A percentile compares a stretch with the other conserved stretches of the same genome.
These are phyloP conservation scores for Candida ficus DNA, from an alignment of 805 yeast genomes.

Conservation along the genomic window DNA sequence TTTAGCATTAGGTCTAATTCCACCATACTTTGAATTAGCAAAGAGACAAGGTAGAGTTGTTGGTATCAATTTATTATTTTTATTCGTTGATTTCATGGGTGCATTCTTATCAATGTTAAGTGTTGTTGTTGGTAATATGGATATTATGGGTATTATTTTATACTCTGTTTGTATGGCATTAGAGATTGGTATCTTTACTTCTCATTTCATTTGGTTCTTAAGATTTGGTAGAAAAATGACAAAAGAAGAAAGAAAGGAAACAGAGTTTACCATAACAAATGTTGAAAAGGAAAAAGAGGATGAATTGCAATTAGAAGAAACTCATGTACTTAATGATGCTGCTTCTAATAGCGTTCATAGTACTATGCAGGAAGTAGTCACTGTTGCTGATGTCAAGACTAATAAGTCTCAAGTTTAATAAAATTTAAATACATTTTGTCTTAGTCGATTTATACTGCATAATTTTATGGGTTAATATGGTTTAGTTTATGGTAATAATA, in stretches of 20 bases:
- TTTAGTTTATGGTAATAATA: too few species aligned
- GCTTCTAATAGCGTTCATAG: too few species aligned
- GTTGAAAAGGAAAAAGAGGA: background rate
- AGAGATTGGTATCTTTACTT: slow-evolving; percentile 64
- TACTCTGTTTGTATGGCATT: slow-evolving; percentile 60
- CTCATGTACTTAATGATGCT: too few species aligned
- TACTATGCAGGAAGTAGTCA: too few species aligned
- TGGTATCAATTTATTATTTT: slow-evolving; percentile 81
- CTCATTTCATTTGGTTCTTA: slow-evolving; percentile 59
- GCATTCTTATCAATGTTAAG: slow-evolving; percentile 74
- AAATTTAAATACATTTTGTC: too few species aligned
- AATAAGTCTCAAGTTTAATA: too few species aligned
- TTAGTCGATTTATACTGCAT: too few species aligned
- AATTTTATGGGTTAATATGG: too few species aligned
- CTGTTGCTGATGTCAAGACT: too few species aligned
- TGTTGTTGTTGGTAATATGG: slow-evolving; percentile 53
- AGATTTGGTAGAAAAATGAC: slow-evolving; percentile 23
- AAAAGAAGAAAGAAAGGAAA: slow-evolving; percentile 1
- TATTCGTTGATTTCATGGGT: slow-evolving; percentile 73
- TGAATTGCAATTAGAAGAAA: background rate
- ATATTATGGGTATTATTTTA: slow-evolving; percentile 64
- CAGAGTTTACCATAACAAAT: too few species aligned
- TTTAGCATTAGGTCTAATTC: slow-evolving; percentile 74
- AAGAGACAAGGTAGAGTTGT: slow-evolving; percentile 81
- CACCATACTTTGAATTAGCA: slow-evolving; percentile 82